Percentiles rank a stretch among this genome's conserved stretches.
Evolutionary conservation across 1,284 basidiomycete genomes (phyloP).

Genomic region (Irpex sp.): DNA sequence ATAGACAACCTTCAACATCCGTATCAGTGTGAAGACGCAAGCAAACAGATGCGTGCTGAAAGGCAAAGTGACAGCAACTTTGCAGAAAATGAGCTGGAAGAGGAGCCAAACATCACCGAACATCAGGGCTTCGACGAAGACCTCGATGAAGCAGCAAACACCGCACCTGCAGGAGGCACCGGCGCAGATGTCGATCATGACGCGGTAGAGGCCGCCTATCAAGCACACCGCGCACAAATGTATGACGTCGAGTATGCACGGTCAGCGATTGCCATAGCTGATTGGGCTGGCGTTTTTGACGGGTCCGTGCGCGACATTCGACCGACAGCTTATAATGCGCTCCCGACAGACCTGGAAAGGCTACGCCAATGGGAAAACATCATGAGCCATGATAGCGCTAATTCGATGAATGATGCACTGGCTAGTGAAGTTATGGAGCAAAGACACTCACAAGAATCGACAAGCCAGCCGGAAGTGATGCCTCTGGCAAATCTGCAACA

Average conservation of each 20-base stretch:
- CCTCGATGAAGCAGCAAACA: neutral
- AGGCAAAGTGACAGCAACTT: neutral
- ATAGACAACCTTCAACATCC: constrained; percentile 44
- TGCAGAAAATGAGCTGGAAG: neutral
- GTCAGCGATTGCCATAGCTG: neutral
- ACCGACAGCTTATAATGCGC: neutral
- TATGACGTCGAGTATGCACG: neutral
- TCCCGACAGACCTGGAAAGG: neutral
- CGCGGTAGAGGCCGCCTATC: neutral
- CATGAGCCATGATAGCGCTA: neutral
- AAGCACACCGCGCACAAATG: neutral
- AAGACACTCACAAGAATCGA: neutral
- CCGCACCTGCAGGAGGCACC: neutral
- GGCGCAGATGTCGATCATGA: neutral
- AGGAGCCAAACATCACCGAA: neutral
- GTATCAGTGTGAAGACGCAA: constrained; percentile 32
- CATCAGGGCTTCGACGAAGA: neutral
- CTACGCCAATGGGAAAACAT: neutral
- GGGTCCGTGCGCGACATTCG: neutral
- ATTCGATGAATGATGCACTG: neutral
- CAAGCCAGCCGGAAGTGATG: neutral
- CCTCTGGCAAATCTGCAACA: neutral
- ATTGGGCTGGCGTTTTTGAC: neutral
- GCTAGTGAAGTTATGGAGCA: too few relatives aligned
- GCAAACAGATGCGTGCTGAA: neutral